Evolutionary conservation across 129 eudicot genomes (phyloP).

Genomic region (Escallonia rubra): DNA sequence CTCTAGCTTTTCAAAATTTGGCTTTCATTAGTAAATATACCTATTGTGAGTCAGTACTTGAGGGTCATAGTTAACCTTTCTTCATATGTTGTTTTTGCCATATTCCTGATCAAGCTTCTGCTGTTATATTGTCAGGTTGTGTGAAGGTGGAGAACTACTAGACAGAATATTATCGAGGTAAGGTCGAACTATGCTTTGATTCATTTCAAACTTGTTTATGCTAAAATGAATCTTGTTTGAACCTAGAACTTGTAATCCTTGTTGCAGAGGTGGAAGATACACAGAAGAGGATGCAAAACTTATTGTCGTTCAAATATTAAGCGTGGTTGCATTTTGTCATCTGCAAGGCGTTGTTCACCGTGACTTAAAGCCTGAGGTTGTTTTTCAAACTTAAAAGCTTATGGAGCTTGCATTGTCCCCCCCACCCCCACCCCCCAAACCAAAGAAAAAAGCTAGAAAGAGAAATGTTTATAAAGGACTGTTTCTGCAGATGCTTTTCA

Average conservation of each 20-base stretch:
- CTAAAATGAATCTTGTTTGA: not conserved
- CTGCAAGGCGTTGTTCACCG: slow-evolving; percentile 97
- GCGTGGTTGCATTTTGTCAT: slow-evolving; percentile 89
- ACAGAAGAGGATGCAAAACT: slow-evolving; percentile 84
- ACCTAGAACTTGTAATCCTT: not conserved
- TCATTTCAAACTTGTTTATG: not conserved
- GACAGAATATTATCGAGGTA: slow-evolving; percentile 92
- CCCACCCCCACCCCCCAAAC: no score
- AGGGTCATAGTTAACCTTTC: slow-evolving; percentile 1
- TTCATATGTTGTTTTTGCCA: not conserved
- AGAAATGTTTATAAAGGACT: no score
- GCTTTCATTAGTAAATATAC: no score
- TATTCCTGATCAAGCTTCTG: slow-evolving; percentile 10
- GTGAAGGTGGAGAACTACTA: slow-evolving; percentile 96
- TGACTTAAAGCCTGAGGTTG: slow-evolving; percentile 90
- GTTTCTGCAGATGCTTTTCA: not conserved
- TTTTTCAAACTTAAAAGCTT: not conserved
- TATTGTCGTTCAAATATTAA: slow-evolving; percentile 67
- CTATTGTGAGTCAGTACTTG: no score
- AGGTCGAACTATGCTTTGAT: not conserved
- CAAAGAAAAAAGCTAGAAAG: no score
- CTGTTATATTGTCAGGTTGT: slow-evolving; percentile 47
- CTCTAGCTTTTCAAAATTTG: no score
- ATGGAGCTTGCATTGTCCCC: no score
- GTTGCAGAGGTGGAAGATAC: slow-evolving; percentile 84